Evolutionary conservation across 2,329 filamentous ascomycete genomes (phyloP).

Genomic region (Trichoderma simmonsii): DNA sequence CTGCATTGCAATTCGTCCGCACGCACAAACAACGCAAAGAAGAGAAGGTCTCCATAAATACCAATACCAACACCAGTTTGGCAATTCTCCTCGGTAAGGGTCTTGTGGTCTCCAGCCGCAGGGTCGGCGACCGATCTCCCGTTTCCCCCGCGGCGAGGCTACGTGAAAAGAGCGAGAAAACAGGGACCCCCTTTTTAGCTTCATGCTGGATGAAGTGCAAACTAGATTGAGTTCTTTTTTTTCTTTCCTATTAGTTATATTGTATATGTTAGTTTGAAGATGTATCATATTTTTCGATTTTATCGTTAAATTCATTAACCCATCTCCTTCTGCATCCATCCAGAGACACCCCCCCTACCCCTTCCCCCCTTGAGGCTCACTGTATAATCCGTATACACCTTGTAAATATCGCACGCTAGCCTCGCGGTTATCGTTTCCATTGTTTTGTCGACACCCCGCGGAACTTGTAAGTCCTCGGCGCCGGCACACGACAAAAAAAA

Average conservation of each 20-base stretch:
- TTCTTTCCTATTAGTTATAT: background rate
- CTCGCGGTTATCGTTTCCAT: background rate
- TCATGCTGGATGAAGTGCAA: background rate
- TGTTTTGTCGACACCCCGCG: background rate
- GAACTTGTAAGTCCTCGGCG: constrained; percentile 1
- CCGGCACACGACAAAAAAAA: background rate
- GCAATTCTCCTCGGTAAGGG: constrained; percentile 1
- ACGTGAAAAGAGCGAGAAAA: background rate
- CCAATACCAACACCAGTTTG: background rate
- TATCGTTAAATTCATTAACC: background rate
- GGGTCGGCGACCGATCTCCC: constrained; percentile 16
- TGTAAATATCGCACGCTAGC: constrained; percentile 14
- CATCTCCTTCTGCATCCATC: background rate
- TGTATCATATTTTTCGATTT: background rate
- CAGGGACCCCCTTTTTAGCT: background rate
- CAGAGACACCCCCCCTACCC: background rate
- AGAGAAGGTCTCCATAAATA: background rate
- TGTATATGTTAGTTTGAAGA: background rate
- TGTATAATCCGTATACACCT: background rate
- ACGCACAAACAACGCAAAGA: background rate
- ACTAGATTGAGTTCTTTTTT: background rate
- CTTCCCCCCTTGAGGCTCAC: background rate
- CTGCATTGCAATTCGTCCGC: background rate
- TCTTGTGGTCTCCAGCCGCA: background rate
- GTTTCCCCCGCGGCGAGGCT: constrained; percentile 9